These are phyloP conservation scores for Fragaria ananassa DNA, from an alignment of 306 rosid species.

Conservation along the genomic window DNA sequence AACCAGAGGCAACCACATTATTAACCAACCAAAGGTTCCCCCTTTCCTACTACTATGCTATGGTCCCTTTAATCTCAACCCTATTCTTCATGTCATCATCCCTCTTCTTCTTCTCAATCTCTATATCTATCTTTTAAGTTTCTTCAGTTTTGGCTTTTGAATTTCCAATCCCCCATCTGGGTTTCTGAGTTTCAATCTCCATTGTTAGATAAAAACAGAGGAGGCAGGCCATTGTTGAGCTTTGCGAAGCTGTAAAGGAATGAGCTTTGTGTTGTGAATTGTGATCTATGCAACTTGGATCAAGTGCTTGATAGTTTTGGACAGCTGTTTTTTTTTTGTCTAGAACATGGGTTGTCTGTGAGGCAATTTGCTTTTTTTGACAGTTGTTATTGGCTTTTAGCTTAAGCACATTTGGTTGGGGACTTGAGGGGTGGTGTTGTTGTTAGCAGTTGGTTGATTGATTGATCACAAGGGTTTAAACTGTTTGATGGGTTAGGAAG, in stretches of 20 bases:
- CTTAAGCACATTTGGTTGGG: slow-evolving; percentile 11
- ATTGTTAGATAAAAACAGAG: slow-evolving; percentile 5
- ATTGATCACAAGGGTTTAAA: slow-evolving; percentile 9
- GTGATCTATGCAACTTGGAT: slow-evolving; percentile 33
- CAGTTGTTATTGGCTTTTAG: slow-evolving; percentile 18
- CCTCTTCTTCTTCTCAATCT: slow-evolving; percentile 9
- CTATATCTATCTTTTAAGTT: slow-evolving; percentile 3
- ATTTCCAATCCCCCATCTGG: slow-evolving; percentile 22
- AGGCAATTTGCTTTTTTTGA: slow-evolving; percentile 22
- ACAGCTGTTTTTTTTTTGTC: slow-evolving; percentile 29
- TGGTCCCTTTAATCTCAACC: slow-evolving; percentile 9
- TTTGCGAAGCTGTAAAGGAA: slow-evolving; percentile 9
- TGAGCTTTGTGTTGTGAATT: slow-evolving; percentile 3
- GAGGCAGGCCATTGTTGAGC: slow-evolving; percentile 2
- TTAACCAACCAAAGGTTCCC: slow-evolving; percentile 38
- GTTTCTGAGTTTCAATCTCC: slow-evolving; percentile 11
- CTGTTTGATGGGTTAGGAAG: slow-evolving; percentile 30
- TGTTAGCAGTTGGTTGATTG: background rate
- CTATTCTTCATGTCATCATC: background rate
- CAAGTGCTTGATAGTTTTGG: slow-evolving; percentile 24
- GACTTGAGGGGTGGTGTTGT: background rate
- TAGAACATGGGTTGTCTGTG: slow-evolving; percentile 28
- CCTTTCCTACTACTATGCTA: slow-evolving; percentile 27
- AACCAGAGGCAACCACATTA: background rate
- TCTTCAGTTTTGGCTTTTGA: slow-evolving; percentile 17